Evolutionary conservation across 495 filamentous ascomycete genomes (phyloP).

Genomic region (Trichoderma parareesei): DNA sequence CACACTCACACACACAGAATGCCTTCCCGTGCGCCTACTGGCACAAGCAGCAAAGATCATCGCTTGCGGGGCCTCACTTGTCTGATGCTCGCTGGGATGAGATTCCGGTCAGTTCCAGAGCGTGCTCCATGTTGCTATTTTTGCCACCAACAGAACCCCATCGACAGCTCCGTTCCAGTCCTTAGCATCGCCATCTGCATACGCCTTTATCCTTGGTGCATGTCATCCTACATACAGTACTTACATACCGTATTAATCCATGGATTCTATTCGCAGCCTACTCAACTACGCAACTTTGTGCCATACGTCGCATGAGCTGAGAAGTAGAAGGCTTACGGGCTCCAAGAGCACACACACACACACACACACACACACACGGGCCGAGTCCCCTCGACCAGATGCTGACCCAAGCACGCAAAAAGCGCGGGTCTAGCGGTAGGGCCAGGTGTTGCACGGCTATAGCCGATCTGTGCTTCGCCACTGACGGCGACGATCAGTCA

Average conservation of each 20-base stretch:
- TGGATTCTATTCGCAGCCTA: no score
- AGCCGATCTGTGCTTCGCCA: conserved; percentile 9
- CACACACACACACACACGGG: no score
- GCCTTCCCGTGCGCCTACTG: neutral
- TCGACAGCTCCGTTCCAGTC: neutral
- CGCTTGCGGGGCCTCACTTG: neutral
- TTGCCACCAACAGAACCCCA: neutral
- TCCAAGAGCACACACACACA: no score
- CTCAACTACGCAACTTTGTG: no score
- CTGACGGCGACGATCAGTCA: neutral
- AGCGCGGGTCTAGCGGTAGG: neutral
- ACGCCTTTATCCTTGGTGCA: no score
- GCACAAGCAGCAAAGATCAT: neutral
- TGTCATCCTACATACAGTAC: no score
- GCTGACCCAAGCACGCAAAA: neutral
- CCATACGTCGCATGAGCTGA: no score
- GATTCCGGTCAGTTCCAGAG: no score
- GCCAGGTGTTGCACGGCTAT: neutral
- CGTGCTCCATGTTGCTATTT: conserved; percentile 2
- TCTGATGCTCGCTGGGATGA: conserved; percentile 3
- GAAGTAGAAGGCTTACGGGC: neutral
- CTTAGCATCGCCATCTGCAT: neutral
- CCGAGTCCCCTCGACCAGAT: neutral
- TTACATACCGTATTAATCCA: no score
- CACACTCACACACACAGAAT: no score